Evolutionary conservation across 352 stramenopile species (phyloP), one percentile per base, ranked within the genome.

Genomic region (Detonula confervacea): DNA sequence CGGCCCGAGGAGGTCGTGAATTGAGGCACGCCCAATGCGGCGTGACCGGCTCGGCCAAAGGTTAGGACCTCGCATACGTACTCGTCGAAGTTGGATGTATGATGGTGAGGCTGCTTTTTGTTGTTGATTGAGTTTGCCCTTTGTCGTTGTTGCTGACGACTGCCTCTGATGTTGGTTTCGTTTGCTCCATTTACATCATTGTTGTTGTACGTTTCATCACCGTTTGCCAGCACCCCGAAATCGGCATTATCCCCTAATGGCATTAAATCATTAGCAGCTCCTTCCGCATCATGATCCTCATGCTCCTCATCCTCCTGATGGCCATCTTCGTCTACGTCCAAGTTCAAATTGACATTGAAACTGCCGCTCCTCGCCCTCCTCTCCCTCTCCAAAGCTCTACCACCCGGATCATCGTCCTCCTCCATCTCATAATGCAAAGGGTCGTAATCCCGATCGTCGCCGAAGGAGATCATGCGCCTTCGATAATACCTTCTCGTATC

Each of bases 51-150:
- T 54, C 75, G 72, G 20, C 89, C 89, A 75, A 94, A 94, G 0
- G 87, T 93, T 3, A 92, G 57, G 1, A 94, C 86, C 72, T 94
- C 89, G 64, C 86, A 93, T 18, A 73, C 89, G 59, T 91, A 82
- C 11, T 80, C 64, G n/a, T 77, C 44, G 33, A 29, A 25, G 18
- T 30, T 54, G 9, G 12, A n/a, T 29, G 20, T 2, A 39, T 7
- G 42, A 20, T 29, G 27, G n/a, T 24, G 29, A 49, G 3, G 25
- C 24, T 52, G 29, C 30, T 16, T 33, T 1, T 29, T 6, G 25
- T n/a, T n/a, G n/a, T n/a, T n/a, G n/a, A n/a, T n/a, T n/a, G n/a
- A n/a, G n/a, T n/a, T n/a, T n/a, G n/a, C n/a, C n/a, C n/a, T n/a
- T n/a, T n/a, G 37, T 20, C 47, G 60, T 12, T 42, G 24, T 30